Evolutionary conservation across 768 basidiomycete species (phyloP).

Genomic region (Trametes maxima): DNA sequence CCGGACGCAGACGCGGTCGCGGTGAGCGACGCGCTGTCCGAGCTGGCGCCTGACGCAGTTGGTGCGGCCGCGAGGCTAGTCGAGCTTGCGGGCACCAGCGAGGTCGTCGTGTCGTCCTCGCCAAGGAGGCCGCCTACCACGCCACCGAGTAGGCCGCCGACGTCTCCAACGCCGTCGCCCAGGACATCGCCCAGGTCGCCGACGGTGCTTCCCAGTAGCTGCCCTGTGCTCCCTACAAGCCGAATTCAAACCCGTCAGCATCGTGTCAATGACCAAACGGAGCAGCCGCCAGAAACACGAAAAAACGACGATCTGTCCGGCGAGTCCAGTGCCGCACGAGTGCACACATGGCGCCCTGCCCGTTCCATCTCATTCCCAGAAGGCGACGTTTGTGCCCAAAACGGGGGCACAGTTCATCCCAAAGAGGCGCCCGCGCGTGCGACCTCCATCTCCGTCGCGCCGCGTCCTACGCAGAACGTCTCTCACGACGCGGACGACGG

Average conservation of each 20-base stretch:
- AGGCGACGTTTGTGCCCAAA: not conserved
- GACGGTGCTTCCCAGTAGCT: not conserved
- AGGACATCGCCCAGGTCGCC: conserved; percentile 6
- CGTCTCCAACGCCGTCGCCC: not conserved
- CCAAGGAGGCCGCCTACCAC: not conserved
- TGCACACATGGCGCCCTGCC: no score
- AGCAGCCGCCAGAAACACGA: not conserved
- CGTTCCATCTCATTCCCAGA: not conserved
- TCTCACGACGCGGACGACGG: not conserved
- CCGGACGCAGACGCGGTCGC: conserved; percentile 2
- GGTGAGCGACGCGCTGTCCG: not conserved
- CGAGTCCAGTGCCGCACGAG: no score
- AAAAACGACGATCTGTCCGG: no score
- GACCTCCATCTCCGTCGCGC: not conserved
- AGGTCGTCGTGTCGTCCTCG: conserved; percentile 5
- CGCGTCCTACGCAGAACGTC: no score
- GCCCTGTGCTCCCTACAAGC: not conserved
- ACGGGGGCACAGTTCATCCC: not conserved
- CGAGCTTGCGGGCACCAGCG: conserved; percentile 19
- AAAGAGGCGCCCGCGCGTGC: not conserved
- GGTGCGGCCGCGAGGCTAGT: conserved; percentile 14
- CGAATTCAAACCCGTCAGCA: no score
- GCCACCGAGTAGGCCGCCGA: not conserved
- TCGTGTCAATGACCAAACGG: not conserved
- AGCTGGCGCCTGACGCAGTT: not conserved